These are phyloP conservation scores for Neobulgaria alba DNA, from an alignment of 2,329 filamentous ascomycete species.

Conservation along the genomic window DNA sequence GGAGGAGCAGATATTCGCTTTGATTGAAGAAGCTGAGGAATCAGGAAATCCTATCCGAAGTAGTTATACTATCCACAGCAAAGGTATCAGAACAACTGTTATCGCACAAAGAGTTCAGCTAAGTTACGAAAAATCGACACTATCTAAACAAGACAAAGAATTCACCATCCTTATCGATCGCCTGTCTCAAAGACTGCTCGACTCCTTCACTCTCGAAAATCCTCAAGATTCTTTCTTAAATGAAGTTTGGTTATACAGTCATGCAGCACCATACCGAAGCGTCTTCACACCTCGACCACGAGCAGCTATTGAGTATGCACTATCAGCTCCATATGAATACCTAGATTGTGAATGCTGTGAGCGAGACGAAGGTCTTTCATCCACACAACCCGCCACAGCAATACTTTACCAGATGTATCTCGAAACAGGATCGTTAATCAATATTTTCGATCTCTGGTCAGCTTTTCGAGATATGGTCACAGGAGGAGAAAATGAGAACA, in stretches of 20 bases:
- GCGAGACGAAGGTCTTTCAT: slow-evolving; percentile 40
- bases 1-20: slow-evolving; percentile 36
- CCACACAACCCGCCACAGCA: slow-evolving; percentile 60
- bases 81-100: slow-evolving; percentile 65
- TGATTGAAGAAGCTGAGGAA: slow-evolving; percentile 39
- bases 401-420: slow-evolving; percentile 73
- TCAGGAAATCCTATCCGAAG: slow-evolving; percentile 52
- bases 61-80: slow-evolving; percentile 64
- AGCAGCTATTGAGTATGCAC: slow-evolving; percentile 59
- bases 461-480: slow-evolving; percentile 59
- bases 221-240: slow-evolving; percentile 48
- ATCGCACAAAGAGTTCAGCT: slow-evolving; percentile 76
- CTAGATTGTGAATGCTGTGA: slow-evolving; percentile 64
- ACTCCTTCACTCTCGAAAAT: slow-evolving; percentile 34
- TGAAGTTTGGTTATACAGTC: slow-evolving; percentile 70
- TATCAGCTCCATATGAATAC: slow-evolving; percentile 69
- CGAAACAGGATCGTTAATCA: slow-evolving; percentile 69
- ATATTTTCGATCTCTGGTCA: slow-evolving; percentile 70
- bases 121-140: slow-evolving; percentile 61
- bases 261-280: slow-evolving; percentile 58
- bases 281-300: slow-evolving; percentile 70
- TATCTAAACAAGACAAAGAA: slow-evolving; percentile 61
- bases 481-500: slow-evolving; percentile 29
- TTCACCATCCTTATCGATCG: slow-evolving; percentile 59
- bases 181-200: slow-evolving; percentile 41